Evolutionary conservation across 176 grass and related monocot species (phyloP).

Genomic region (Pontederia crassipes): DNA sequence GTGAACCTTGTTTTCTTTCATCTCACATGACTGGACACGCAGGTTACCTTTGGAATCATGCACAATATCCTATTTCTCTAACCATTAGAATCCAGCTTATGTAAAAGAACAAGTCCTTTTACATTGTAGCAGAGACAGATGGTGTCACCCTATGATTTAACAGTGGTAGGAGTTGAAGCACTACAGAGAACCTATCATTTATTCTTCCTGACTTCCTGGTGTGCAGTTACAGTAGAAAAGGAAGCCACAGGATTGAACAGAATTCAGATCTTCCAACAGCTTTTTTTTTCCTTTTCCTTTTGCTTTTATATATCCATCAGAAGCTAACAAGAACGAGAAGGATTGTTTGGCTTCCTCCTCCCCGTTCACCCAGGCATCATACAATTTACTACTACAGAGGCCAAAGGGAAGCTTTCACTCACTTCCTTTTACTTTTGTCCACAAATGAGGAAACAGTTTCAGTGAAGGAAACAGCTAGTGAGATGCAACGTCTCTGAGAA

Average conservation of each 20-base stretch:
- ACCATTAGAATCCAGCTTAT: no score
- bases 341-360: neutral
- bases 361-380: neutral
- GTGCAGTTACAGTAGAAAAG: neutral
- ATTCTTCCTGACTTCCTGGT: no score
- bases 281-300: neutral
- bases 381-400: neutral
- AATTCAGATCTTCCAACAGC: neutral
- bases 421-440: slow-evolving; percentile 1
- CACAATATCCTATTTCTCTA: no score
- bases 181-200: slow-evolving; percentile 24
- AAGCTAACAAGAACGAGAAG: neutral
- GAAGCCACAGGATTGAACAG: neutral
- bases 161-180: slow-evolving; percentile 1
- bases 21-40: no score
- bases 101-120: neutral
- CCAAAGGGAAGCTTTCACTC: slow-evolving; percentile 1
- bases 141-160: slow-evolving; percentile 16
- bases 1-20: neutral
- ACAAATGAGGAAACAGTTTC: neutral
- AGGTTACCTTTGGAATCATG: no score
- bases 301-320: neutral
- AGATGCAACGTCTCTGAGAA: neutral
- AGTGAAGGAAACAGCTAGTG: neutral
- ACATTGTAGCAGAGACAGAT: slow-evolving; percentile 16